A percentile compares a stretch with the other conserved stretches of the same genome.
phyloP scores from a whole-genome alignment of 768 basidiomycete genomes.

The Agrocybe chaxingu region DNA sequence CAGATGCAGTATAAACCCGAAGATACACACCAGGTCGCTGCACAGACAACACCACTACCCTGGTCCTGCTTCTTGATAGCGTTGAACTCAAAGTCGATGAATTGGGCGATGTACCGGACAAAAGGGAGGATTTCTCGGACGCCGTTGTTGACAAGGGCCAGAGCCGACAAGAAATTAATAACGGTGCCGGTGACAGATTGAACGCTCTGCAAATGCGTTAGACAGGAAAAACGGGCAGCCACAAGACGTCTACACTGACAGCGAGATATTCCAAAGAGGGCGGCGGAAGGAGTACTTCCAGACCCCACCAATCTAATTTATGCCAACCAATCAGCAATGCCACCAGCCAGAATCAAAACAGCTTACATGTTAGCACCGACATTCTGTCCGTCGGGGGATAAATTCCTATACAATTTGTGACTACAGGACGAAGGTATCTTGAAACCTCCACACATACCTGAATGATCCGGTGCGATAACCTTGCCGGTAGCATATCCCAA shows the following conservation, averaged over 20 bases:
- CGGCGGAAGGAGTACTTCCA: constrained; percentile 74
- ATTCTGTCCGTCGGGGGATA: constrained; percentile 76
- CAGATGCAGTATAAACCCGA: background rate
- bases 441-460: constrained; percentile 30
- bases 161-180: constrained; percentile 72
- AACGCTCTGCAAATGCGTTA: constrained; percentile 36
- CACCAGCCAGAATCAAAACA: background rate
- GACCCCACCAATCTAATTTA: constrained; percentile 83
- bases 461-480: constrained; percentile 63
- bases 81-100: constrained; percentile 72
- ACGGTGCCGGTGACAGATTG: constrained; percentile 60
- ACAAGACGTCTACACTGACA: constrained; percentile 33
- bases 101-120: constrained; percentile 78
- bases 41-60: constrained; percentile 81
- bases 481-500: constrained; percentile 74
- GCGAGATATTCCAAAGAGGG: constrained; percentile 60
- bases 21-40: constrained; percentile 73
- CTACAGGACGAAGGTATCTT: background rate
- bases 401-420: constrained; percentile 36
- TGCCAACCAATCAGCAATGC: constrained; percentile 3
- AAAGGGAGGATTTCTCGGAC: constrained; percentile 83
- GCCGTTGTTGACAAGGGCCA: constrained; percentile 68
- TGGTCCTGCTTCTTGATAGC: constrained; percentile 59
- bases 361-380: constrained; percentile 76
- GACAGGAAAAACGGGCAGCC: background rate